phyloP scores from a whole-genome alignment of 257 asterid species.

The Gynochthodes officinalis region DNA sequence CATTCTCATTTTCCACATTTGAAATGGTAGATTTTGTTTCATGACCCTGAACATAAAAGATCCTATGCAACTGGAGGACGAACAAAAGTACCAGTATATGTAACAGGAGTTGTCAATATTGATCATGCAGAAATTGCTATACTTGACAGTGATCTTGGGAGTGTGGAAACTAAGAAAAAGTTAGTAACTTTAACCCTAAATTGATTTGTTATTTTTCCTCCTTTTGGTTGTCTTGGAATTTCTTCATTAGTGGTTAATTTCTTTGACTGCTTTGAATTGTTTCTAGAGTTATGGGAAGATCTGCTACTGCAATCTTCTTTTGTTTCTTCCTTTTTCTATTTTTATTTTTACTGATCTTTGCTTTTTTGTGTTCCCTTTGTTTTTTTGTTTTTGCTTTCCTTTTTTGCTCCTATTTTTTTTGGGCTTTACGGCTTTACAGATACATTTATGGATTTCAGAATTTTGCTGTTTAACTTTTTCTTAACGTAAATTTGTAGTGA shows the following conservation, averaged over 20 bases:
- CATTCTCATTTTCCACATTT: constrained; percentile 21
- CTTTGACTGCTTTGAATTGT: constrained; percentile 10
- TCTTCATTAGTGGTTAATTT: background rate
- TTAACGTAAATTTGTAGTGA: background rate
- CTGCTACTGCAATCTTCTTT: background rate
- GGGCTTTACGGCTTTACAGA: too few species aligned
- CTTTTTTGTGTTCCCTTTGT: background rate
- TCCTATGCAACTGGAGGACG: constrained; percentile 85
- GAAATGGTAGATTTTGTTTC: constrained; percentile 56
- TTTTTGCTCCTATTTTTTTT: background rate
- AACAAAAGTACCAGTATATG: constrained; percentile 60
- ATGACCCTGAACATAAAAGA: constrained; percentile 69
- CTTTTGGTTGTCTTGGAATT: constrained; percentile 4
- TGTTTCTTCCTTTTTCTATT: background rate
- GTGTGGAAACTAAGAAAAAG: constrained; percentile 68
- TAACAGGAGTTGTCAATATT: constrained; percentile 65
- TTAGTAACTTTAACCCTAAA: constrained; percentile 25
- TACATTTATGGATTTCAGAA: background rate
- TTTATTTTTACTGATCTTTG: background rate
- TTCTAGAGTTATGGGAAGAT: background rate
- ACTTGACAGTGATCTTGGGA: constrained; percentile 84
- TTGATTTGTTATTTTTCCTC: constrained; percentile 12
- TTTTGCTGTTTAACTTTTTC: background rate
- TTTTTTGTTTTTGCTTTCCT: background rate
- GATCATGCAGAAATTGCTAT: constrained; percentile 66